These are phyloP conservation scores for Cyclotella baltica DNA, from an alignment of 108 stramenopile species.

Conservation along the genomic window DNA sequence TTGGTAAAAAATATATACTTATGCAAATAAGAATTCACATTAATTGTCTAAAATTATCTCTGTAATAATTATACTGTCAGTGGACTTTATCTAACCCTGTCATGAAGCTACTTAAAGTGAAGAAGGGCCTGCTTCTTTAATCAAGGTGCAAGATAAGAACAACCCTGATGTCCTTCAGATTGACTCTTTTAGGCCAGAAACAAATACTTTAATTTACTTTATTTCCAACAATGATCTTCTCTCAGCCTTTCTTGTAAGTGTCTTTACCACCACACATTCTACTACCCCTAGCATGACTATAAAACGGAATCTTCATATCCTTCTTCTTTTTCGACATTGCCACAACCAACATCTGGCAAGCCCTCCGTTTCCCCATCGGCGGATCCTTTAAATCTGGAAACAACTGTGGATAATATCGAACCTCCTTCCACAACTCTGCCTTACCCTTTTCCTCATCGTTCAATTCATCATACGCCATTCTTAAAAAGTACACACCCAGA, in stretches of 20 bases:
- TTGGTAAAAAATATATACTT: too few species aligned
- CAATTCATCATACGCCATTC: slow-evolving; percentile 75
- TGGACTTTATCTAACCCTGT: too few species aligned
- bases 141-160: too few species aligned
- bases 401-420: slow-evolving; percentile 49
- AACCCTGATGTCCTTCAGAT: too few species aligned
- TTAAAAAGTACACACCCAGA: slow-evolving; percentile 73
- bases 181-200: too few species aligned
- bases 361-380: slow-evolving; percentile 71
- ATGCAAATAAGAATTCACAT: too few species aligned
- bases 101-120: too few species aligned
- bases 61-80: too few species aligned
- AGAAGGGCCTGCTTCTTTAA: too few species aligned
- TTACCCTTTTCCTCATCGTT: slow-evolving; percentile 10
- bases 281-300: slow-evolving; percentile 76
- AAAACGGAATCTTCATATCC: slow-evolving; percentile 59
- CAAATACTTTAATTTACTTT: too few species aligned
- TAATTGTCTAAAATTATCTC: too few species aligned
- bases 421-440: slow-evolving; percentile 76
- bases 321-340: slow-evolving; percentile 23
- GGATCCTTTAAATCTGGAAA: slow-evolving; percentile 61
- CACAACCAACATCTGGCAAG: slow-evolving; percentile 80
- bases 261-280: slow-evolving; percentile 75
- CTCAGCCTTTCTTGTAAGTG: slow-evolving; percentile 27
- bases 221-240: background rate